Conservation (phyloP, 257 asterid species). For the Phtheirospermum japonicum region DNA sequence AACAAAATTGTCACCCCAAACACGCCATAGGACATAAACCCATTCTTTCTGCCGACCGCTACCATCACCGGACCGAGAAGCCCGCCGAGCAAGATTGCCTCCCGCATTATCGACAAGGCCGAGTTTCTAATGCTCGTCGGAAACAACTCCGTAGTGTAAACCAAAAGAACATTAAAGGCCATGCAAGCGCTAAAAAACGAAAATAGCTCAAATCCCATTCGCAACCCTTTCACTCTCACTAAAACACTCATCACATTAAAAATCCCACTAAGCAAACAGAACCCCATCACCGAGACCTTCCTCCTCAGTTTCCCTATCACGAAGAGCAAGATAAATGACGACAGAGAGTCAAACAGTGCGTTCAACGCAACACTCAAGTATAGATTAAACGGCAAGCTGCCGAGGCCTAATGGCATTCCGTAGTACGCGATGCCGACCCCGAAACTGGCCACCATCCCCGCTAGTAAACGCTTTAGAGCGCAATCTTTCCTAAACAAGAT, state of each 20-base stretch:
- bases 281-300: constrained; percentile 23
- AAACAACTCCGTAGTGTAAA: constrained; percentile 29
- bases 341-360: constrained; percentile 30
- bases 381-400: constrained; percentile 32
- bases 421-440: constrained; percentile 37
- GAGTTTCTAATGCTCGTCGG: constrained; percentile 36
- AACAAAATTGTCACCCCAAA: constrained; percentile 23
- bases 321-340: constrained; percentile 21
- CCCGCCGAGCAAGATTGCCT: constrained; percentile 26
- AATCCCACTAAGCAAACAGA: constrained; percentile 28
- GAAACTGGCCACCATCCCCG: constrained; percentile 11
- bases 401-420: constrained; percentile 43
- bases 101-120: constrained; percentile 31
- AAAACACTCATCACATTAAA: constrained; percentile 26
- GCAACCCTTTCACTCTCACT: constrained; percentile 19
- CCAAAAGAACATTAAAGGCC: neutral
- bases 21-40: constrained; percentile 25
- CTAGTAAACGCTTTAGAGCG: neutral
- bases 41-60: constrained; percentile 23
- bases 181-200: constrained; percentile 16
- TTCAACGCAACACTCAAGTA: constrained; percentile 34
- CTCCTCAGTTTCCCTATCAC: constrained; percentile 29
- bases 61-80: constrained; percentile 28
- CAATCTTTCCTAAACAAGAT: neutral
- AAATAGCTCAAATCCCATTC: constrained; percentile 24